A percentile compares a stretch with the other conserved stretches of the same genome.
These are phyloP conservation scores for Perilla frutescens DNA, from an alignment of 257 asterid genomes.

Conservation along the genomic window DNA sequence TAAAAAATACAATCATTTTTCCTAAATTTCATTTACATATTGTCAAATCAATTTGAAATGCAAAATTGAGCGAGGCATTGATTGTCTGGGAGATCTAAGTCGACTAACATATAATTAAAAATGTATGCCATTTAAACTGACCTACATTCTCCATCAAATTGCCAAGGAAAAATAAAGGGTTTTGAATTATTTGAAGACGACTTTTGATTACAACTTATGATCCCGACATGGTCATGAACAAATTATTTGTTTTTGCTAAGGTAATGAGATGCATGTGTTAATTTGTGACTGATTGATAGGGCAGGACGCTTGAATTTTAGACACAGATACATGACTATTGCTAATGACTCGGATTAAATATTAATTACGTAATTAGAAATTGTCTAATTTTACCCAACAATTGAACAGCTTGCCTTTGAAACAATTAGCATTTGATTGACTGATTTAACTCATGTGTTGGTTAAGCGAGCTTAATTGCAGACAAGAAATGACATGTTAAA, in stretches of 20 bases:
- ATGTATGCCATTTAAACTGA: neutral
- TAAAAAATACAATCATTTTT: no score
- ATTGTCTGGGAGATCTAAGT: no score
- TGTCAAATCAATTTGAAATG: no score
- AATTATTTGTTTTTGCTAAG: slow-evolving; percentile 19
- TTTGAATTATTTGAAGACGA: slow-evolving; percentile 28
- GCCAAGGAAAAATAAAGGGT: neutral
- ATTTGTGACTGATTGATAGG: slow-evolving; percentile 19
- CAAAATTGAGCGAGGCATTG: no score
- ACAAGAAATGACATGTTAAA: slow-evolving; percentile 29
- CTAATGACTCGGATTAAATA: slow-evolving; percentile 11
- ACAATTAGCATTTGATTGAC: slow-evolving; percentile 20
- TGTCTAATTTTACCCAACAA: slow-evolving; percentile 24
- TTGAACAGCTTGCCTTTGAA: neutral
- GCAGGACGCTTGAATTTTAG: slow-evolving; percentile 13
- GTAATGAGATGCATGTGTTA: slow-evolving; percentile 10
- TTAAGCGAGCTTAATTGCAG: slow-evolving; percentile 5
- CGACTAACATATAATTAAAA: neutral
- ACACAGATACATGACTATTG: neutral
- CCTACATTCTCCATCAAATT: neutral
- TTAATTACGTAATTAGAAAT: neutral
- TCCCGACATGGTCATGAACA: slow-evolving; percentile 13
- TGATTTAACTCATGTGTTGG: slow-evolving; percentile 12
- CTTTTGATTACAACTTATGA: slow-evolving; percentile 15
- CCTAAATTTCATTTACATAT: no score